These are phyloP conservation scores for Kodamaea neixiangensis DNA, from an alignment of 805 yeast species.

Conservation along the genomic window DNA sequence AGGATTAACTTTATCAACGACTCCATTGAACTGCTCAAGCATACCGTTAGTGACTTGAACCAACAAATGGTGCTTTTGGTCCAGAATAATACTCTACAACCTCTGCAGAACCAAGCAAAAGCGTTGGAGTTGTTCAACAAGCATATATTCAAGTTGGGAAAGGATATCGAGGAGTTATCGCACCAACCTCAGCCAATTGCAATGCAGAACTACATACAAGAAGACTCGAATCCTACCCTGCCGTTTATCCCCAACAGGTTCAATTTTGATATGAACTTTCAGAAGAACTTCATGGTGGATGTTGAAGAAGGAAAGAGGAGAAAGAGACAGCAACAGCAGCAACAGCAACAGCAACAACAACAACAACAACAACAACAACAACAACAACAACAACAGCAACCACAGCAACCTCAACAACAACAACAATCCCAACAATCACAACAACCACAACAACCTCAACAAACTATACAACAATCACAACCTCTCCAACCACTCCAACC, in stretches of 20 bases:
- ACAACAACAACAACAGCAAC: constrained; percentile 3
- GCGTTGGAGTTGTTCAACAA: constrained; percentile 22
- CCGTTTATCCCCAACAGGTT: constrained; percentile 19
- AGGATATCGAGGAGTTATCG: constrained; percentile 23
- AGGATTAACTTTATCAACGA: constrained; percentile 16
- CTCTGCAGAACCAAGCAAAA: constrained; percentile 11
- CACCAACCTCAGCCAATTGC: constrained; percentile 4
- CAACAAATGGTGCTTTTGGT: constrained; percentile 13
- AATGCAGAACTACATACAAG: constrained; percentile 7
- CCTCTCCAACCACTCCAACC: constrained; percentile 2
- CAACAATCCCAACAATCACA: neutral
- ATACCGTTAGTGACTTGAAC: constrained; percentile 17
- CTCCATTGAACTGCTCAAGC: constrained; percentile 14
- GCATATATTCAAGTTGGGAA: constrained; percentile 20
- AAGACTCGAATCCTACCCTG: constrained; percentile 18
- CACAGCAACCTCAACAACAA: neutral
- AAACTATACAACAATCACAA: constrained; percentile 8
- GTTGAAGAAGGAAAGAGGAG: neutral
- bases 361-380: neutral
- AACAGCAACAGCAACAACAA: constrained; percentile 5
- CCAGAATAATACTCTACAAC: constrained; percentile 9
- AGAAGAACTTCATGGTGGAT: constrained; percentile 2
- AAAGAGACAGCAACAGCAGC: neutral
- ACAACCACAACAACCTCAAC: constrained; percentile 5
- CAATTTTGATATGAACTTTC: constrained; percentile 19